Base-by-base conservation (phyloP, 306 rosid genomes). In the Calophaca sinica region DNA sequence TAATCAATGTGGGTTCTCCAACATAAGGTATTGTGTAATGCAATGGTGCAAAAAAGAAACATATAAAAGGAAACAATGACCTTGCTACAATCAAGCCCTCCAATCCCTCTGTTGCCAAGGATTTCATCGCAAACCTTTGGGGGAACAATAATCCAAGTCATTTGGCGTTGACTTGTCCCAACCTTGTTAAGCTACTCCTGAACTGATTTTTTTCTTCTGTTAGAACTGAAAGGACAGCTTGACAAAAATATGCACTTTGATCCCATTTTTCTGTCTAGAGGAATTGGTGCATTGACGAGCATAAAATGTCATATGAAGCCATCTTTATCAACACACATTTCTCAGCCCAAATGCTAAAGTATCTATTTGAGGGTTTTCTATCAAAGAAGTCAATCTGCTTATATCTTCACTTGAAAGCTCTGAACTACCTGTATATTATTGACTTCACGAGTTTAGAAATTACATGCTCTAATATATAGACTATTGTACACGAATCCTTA, bases 221-320 rank as follows among this genome's bases (percentile, higher is more conserved):
- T 63, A 75, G 72, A 75, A 51, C 54, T 38, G 72, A 65, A 75
- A 50, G 32, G 62, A 39, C 51, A 75, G 29, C 3, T 63, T 28
- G 72, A 35, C 39, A 31, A 39, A 63, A 63, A 73, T 60, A 73
- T 49, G 61, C 72, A 74, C 54, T 38, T 62, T 12, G 36, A 50
- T 36, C 20, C 31, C 5, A 36, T 20, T 74, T 6, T 51, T 75
- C 63, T 51, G 45, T 63, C 10, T 14, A 48, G 14, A 36, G 64
- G 6, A 10, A 31, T 53, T 65, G 48, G 44, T 51, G 12, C 55
- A 14, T 55, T 5, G 5, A 26, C 74, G 42, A 54, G 42, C 71
- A 50, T 26, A 62, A 26, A 74, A 35, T 38, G 61, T 5, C 7
- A 35, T n/a, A 36, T 62, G 32, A 49, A 39, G 59, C 38, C 59